These are phyloP conservation scores for Malassezia yamatoensis DNA, from an alignment of 1,284 basidiomycete genomes.

Conservation along the genomic window DNA sequence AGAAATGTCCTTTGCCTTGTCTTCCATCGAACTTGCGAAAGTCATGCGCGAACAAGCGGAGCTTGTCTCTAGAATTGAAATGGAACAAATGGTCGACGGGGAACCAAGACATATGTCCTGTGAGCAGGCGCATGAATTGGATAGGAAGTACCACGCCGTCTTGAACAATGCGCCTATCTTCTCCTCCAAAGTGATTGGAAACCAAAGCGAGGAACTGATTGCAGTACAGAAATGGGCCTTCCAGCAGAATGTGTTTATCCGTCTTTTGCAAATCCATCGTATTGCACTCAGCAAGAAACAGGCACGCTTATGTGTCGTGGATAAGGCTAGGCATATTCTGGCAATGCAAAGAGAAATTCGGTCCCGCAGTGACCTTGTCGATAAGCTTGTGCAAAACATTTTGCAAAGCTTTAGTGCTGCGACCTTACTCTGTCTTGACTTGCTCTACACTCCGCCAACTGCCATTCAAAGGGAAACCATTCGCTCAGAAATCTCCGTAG, in stretches of 20 bases:
- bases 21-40: constrained; percentile 27
- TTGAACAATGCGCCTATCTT: constrained; percentile 32
- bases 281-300: constrained; percentile 27
- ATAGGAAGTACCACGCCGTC: constrained; percentile 27
- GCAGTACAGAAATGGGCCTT: constrained; percentile 43
- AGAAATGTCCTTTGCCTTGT: constrained; percentile 37
- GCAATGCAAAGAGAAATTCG: constrained; percentile 42
- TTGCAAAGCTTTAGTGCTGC: constrained; percentile 38
- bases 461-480: constrained; percentile 25
- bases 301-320: constrained; percentile 34
- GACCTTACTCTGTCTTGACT: constrained; percentile 38
- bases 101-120: constrained; percentile 22
- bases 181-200: constrained; percentile 17
- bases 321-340: constrained; percentile 36
- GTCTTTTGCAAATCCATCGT: constrained; percentile 37
- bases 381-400: constrained; percentile 36
- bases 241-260: constrained; percentile 40
- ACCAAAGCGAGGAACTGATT: constrained; percentile 13
- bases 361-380: constrained; percentile 30
- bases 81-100: constrained; percentile 20
- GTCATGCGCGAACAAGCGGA: constrained; percentile 33
- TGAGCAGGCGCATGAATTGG: constrained; percentile 23
- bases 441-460: constrained; percentile 31
- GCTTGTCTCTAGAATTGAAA: constrained; percentile 22
- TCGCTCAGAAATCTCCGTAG: constrained; percentile 38